phyloP scores from a whole-genome alignment of 805 yeast species.

The Candida parachauliodes region DNA sequence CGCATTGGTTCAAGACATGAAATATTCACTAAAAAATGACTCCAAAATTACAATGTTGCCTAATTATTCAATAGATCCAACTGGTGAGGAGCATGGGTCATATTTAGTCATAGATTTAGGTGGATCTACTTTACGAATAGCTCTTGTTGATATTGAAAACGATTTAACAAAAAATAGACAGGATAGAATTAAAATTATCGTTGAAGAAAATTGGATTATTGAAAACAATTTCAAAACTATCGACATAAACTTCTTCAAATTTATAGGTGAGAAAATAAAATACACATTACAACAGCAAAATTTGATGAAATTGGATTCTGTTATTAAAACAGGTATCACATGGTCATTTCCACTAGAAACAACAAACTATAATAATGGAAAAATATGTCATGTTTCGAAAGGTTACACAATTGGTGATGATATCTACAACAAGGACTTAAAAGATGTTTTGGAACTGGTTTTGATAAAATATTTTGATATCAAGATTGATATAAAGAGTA shows the following conservation, averaged over 20 bases:
- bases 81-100: conserved; percentile 35
- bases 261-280: conserved; percentile 33
- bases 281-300: conserved; percentile 20
- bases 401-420: conserved; percentile 50
- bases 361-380: conserved; percentile 39
- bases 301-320: conserved; percentile 8
- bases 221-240: conserved; percentile 37
- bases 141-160: conserved; percentile 31
- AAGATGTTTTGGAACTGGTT: conserved; percentile 34
- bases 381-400: conserved; percentile 54
- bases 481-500: conserved; percentile 36
- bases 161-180: conserved; percentile 12
- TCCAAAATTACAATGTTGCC: conserved; percentile 38
- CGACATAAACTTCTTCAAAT: conserved; percentile 39
- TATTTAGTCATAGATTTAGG: conserved; percentile 53
- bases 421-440: conserved; percentile 38
- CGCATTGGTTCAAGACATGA: conserved; percentile 20
- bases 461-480: conserved; percentile 22
- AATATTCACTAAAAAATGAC: conserved; percentile 24
- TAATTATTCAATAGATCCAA: conserved; percentile 33
- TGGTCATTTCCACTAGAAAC: conserved; percentile 57
- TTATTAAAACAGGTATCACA: conserved; percentile 43
- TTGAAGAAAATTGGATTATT: conserved; percentile 37
- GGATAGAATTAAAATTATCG: conserved; percentile 23
- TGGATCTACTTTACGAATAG: conserved; percentile 50